Conservation (phyloP, 2,329 filamentous ascomycete genomes). For the Pseudogymnoascus sp. region DNA sequence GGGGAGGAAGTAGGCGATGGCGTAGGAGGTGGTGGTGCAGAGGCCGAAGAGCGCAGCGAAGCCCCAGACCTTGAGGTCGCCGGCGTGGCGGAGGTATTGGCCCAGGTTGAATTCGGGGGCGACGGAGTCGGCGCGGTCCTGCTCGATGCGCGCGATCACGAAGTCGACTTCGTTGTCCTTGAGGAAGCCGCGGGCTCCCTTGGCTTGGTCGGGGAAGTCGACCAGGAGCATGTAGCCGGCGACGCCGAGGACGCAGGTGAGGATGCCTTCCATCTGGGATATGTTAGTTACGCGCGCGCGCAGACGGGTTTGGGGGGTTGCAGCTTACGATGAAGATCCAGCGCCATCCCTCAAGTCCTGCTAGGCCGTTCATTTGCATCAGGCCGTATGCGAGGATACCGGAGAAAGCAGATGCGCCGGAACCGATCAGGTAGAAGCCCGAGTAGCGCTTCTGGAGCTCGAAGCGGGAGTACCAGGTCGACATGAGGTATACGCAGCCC, state of each 20-base stretch:
- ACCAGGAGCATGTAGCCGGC: conserved; percentile 50
- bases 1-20: conserved; percentile 69
- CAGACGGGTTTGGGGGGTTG: conserved; percentile 44
- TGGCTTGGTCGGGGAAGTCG: conserved; percentile 53
- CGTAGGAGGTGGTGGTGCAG: conserved; percentile 65
- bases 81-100: conserved; percentile 40
- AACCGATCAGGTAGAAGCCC: conserved; percentile 62
- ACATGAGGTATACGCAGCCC: conserved; percentile 36
- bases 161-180: conserved; percentile 40
- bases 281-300: conserved; percentile 54
- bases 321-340: conserved; percentile 49
- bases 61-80: conserved; percentile 52
- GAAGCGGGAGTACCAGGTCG: conserved; percentile 41
- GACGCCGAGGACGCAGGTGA: conserved; percentile 46
- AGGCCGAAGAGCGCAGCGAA: conserved; percentile 56
- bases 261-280: conserved; percentile 35
- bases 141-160: conserved; percentile 44
- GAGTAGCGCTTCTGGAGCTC: conserved; percentile 65
- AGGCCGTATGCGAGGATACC: conserved; percentile 65
- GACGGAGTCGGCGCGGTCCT: conserved; percentile 46
- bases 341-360: conserved; percentile 44
- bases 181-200: conserved; percentile 40
- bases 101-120: conserved; percentile 38
- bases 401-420: conserved; percentile 56
- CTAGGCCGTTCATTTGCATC: conserved; percentile 34